Base-by-base conservation (phyloP, 2,329 filamentous ascomycete species). In the Colletotrichum ledebouriae region DNA sequence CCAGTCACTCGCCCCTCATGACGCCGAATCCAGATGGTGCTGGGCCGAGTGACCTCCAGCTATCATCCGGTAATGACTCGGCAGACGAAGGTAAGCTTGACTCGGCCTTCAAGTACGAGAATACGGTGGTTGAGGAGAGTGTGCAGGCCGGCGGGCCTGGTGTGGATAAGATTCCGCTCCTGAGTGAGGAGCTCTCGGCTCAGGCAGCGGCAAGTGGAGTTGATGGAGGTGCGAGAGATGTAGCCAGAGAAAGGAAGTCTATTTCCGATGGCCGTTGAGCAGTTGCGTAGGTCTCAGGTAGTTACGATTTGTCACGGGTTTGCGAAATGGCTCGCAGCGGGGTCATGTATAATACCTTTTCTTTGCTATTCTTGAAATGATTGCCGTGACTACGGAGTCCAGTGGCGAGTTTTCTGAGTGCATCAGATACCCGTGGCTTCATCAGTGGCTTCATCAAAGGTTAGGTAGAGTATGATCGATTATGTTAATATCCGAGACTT, bases 151-250 rank as follows among this genome's bases (percentile, higher is more conserved):
- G 71, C 10, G 74, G 66, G 25, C 25, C 44, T 5, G 50, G 53
- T 4, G 75, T 90, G 2, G 87, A 90, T 69, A 80, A 82, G 17
- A 90, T 90, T 53, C 87, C 88, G 2, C 75, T 90, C 34, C 77
- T 91, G 15, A 82, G 78, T 39, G 85, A 86, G 15, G 84, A 87
- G 60, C 74, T 75, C 47, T 73, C 73, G 11, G 73, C 71, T 6
- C 73, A 74, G 3, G 74, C 71, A 13, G 76, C 46, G n/a, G 56
- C 80, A 6, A 84, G 81, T 1, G 81, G 83, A 2, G 72, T 84
- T 41, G 85, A 87, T 60, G 77, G 76, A 1, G 78, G 80, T 1
- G 79, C 80, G n/a, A 83, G 78, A 67, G 82, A 85, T 70, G 77
- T 81, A 6, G 79, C 83, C 3, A 81, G 83, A 39, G 84, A 85